Base-by-base conservation (phyloP, 805 yeast species). In the Spathaspora boniae region DNA sequence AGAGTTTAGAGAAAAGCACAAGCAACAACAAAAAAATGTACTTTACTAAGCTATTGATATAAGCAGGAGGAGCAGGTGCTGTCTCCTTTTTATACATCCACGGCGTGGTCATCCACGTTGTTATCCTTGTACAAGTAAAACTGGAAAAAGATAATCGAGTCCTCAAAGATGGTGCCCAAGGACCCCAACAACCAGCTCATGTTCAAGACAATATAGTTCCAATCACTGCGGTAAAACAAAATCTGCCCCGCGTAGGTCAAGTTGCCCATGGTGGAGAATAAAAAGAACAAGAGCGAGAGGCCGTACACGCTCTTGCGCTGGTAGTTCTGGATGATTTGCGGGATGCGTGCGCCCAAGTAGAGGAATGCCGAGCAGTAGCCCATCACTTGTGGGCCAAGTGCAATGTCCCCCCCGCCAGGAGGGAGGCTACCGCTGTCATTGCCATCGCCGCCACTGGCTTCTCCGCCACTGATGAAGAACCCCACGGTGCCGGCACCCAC, bases 291-390 rank as follows among this genome's bases (percentile, higher is more conserved):
- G 43, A 91, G 74, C 37, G 96, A 82, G 48, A 93, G 80, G 2
- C 98, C 98, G 38, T 77, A 73, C 37, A 88, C 88, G 4, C 95
- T 83, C 50, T 80, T 78, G 45, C 95, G 75, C 31, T 66, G 66
- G 55, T 80, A 76, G 60, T 91, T 91, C 53, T 85, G 94, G 38
- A 74, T 62, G 36, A 91, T 83, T 59, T 91, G 98, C 0, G 98
- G 98, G 48, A 51, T 72, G 45, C 87, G 64, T 3, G 93, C 93
- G 6, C 84, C 76, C 45, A 84, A 66, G 54, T 84, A 84, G 38
- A 84, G 60, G 2, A 65, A 41, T 1, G 94, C 91, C 4, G 86
- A 78, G 5, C 76, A 44, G 58, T 83, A 85, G 5, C 93, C 93
- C 42, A 80, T 65, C 3, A 80, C 46, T 55, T 81, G 86, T 2